Conservation (phyloP, 805 yeast species). For the Lipomyces japonicus region DNA sequence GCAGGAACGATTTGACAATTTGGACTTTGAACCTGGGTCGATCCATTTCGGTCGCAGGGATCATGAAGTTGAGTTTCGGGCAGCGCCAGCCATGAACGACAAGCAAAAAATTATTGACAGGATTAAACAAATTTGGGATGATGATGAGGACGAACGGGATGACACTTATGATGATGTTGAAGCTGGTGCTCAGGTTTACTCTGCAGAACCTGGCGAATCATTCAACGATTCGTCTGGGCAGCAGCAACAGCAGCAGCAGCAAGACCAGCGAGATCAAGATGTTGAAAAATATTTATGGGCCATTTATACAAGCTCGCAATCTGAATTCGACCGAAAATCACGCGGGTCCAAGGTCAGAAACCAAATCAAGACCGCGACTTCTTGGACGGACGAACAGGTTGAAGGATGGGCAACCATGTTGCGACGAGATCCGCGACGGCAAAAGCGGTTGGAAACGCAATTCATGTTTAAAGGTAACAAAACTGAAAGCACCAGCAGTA, state of each 20-base stretch:
- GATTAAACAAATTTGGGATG: constrained; percentile 25
- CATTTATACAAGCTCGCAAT: constrained; percentile 50
- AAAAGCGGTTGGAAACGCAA: constrained; percentile 58
- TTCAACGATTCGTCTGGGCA: background rate
- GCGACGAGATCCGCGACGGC: constrained; percentile 51
- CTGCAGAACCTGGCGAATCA: background rate
- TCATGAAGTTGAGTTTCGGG: constrained; percentile 1
- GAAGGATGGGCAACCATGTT: constrained; percentile 91
- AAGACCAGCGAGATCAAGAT: constrained; percentile 32
- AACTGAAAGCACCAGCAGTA: constrained; percentile 16
- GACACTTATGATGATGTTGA: constrained; percentile 38
- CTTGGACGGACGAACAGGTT: constrained; percentile 85
- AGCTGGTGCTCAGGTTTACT: constrained; percentile 26
- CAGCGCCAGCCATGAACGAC: constrained; percentile 1
- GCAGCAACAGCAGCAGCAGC: constrained; percentile 11
- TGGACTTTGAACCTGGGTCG: constrained; percentile 24
- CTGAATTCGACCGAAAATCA: constrained; percentile 45
- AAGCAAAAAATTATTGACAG: constrained; percentile 25
- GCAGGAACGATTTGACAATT: constrained; percentile 7
- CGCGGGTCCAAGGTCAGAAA: constrained; percentile 46
- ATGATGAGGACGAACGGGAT: constrained; percentile 30
- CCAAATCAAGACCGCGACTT: constrained; percentile 25
- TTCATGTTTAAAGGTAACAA: constrained; percentile 49
- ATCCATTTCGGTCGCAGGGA: constrained; percentile 13
- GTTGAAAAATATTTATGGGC: constrained; percentile 52